Conservation (phyloP, 176 grass and related monocot genomes). For the Puya raimondii region DNA sequence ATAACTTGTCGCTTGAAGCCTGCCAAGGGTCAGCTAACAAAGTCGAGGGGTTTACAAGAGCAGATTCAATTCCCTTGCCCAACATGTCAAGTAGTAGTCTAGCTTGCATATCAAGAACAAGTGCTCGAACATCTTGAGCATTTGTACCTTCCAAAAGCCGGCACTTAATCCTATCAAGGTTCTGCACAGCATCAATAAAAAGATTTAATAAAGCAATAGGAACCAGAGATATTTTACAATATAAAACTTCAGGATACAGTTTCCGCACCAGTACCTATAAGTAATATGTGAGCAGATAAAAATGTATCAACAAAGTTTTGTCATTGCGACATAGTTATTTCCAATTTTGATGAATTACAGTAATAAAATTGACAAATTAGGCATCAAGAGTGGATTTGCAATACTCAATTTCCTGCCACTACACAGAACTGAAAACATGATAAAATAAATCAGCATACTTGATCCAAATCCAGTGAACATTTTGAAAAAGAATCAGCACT, state of each 20-base stretch:
- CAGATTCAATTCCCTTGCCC: constrained; percentile 91
- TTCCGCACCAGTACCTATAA: background rate
- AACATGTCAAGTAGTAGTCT: constrained; percentile 97
- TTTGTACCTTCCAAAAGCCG: constrained; percentile 97
- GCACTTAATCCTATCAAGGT: constrained; percentile 98
- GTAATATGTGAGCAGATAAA: background rate
- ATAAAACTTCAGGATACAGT: background rate
- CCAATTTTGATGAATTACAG: background rate
- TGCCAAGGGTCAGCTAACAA: constrained; percentile 87
- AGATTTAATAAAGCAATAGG: background rate
- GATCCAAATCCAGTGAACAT: background rate
- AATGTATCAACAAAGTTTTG: background rate
- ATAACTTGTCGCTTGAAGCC: constrained; percentile 70
- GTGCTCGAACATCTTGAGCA: constrained; percentile 96
- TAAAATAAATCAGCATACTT: background rate
- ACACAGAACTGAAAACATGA: background rate
- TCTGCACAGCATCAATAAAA: constrained; percentile 37
- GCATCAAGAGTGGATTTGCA: background rate
- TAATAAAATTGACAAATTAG: background rate
- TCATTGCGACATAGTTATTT: background rate
- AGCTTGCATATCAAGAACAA: constrained; percentile 99
- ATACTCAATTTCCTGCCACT: background rate
- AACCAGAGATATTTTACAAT: constrained; percentile 16
- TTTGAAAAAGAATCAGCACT: no score
- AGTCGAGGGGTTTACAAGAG: constrained; percentile 90